phyloP scores from a whole-genome alignment of 78 protist genomes.

The Creolimax fragrantissima region DNA sequence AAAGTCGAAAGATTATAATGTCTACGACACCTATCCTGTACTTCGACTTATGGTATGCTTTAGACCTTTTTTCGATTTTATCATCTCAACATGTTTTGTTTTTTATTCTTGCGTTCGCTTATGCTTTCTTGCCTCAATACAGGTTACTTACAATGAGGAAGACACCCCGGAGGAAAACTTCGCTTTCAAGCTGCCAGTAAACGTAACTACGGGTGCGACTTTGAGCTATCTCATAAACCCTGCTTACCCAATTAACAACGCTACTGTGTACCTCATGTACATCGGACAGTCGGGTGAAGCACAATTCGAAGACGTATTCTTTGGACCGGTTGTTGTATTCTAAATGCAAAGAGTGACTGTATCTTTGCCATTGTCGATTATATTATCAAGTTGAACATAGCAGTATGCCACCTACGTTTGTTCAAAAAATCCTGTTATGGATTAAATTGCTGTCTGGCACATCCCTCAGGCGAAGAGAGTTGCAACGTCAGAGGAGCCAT shows the following conservation, averaged over 20 bases:
- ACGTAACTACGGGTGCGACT: neutral
- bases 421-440: too few relatives aligned
- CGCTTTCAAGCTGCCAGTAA: neutral
- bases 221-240: neutral
- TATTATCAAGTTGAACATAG: too few relatives aligned
- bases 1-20: neutral
- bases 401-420: too few relatives aligned
- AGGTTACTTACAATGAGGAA: neutral
- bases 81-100: neutral
- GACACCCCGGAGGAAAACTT: neutral
- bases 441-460: too few relatives aligned
- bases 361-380: too few relatives aligned
- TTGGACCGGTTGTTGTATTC: neutral
- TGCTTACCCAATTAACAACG: neutral
- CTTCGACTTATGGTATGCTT: neutral
- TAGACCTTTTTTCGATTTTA: neutral
- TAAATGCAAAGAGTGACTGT: too few relatives aligned
- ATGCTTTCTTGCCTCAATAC: neutral
- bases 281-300: neutral
- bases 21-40: neutral
- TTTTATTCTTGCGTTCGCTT: neutral
- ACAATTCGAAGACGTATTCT: neutral
- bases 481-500: too few relatives aligned
- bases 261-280: neutral
- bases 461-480: too few relatives aligned